These are phyloP conservation scores for Thinopyrum elongatum DNA, from an alignment of 176 grass and related monocot genomes.

Conservation along the genomic window DNA sequence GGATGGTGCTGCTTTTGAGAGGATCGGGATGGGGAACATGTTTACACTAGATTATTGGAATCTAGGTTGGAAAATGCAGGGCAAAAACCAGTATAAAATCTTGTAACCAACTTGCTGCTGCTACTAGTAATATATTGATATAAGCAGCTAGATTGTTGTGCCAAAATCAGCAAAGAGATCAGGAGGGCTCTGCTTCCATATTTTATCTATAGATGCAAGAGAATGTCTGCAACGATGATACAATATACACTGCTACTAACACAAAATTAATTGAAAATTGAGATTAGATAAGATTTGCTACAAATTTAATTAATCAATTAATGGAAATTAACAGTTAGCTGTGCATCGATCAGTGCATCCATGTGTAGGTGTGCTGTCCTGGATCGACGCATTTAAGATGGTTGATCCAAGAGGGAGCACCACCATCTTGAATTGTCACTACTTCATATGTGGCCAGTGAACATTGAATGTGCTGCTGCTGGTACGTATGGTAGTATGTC, in stretches of 20 bases:
- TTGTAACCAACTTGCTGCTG: not conserved
- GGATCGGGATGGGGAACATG: conserved; percentile 30
- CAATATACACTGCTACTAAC: too few species aligned
- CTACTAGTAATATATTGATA: not conserved
- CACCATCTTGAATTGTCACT: not conserved
- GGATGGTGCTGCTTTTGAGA: conserved; percentile 32
- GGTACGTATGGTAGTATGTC: not conserved
- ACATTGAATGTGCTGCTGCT: not conserved
- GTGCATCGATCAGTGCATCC: not conserved
- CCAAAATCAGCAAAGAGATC: not conserved
- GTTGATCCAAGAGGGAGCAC: not conserved
- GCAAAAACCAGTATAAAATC: not conserved
- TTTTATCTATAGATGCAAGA: not conserved
- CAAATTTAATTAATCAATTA: not conserved
- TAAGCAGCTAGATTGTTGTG: not conserved
- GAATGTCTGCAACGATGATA: not conserved
- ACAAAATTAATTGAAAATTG: not conserved
- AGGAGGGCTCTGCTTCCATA: not conserved
- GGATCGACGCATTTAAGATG: not conserved
- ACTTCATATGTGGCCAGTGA: not conserved
- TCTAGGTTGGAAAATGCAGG: conserved; percentile 24
- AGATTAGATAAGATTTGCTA: not conserved
- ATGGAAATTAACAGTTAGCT: not conserved
- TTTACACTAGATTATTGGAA: conserved; percentile 3
- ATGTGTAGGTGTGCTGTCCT: not conserved